phyloP scores from a whole-genome alignment of 139 green algal species.

The Closterium sp. region DNA sequence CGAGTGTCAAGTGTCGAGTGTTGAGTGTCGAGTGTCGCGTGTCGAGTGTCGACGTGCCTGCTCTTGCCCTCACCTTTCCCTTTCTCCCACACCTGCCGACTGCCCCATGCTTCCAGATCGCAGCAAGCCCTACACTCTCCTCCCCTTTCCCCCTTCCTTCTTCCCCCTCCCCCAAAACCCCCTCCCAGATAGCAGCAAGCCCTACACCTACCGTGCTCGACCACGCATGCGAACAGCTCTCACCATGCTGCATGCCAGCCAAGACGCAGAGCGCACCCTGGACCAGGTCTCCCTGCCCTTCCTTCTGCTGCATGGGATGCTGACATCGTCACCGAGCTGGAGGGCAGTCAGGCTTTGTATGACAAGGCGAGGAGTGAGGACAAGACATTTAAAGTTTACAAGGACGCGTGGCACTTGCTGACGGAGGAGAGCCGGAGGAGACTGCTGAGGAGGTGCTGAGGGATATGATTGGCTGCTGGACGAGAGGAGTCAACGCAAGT shows the following conservation, averaged over 20 bases:
- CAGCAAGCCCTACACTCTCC: no score
- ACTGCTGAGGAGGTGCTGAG: slow-evolving; percentile 18
- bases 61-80: not conserved
- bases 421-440: slow-evolving; percentile 30
- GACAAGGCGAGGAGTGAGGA: slow-evolving; percentile 23
- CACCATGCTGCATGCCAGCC: slow-evolving; percentile 9
- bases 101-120: no score
- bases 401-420: slow-evolving; percentile 34
- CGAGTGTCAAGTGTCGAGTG: no score
- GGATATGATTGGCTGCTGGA: slow-evolving; percentile 45
- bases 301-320: slow-evolving; percentile 40
- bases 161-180: not conserved
- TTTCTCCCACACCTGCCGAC: no score
- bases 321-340: slow-evolving; percentile 36
- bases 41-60: no score
- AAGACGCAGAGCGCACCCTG: not conserved
- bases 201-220: slow-evolving; percentile 3
- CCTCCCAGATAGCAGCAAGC: not conserved
- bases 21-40: no score
- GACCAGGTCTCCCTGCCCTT: slow-evolving; percentile 24
- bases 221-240: slow-evolving; percentile 22
- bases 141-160: not conserved
- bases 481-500: not conserved
- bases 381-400: slow-evolving; percentile 40
- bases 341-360: slow-evolving; percentile 26